Conservation (phyloP, 2,329 filamentous ascomycete genomes). For the Penicillium carneum region DNA sequence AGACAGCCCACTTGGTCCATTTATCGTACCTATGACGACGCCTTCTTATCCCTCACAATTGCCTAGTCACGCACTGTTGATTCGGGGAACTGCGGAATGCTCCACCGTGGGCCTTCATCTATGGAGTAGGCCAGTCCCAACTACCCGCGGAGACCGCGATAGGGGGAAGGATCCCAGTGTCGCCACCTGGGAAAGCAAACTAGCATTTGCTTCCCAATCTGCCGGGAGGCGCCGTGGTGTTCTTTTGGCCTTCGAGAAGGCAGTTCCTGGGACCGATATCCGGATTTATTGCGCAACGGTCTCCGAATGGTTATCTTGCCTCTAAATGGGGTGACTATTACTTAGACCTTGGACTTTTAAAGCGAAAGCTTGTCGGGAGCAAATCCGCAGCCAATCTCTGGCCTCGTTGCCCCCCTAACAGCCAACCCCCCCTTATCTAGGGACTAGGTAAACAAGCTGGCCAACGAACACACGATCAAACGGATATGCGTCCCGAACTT, state of each 20-base stretch:
- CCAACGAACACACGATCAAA: not conserved
- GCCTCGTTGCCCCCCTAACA: conserved; percentile 12
- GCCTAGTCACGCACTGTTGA: conserved; percentile 22
- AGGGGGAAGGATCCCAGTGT: conserved; percentile 22
- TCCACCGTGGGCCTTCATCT: conserved; percentile 35
- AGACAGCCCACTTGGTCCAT: conserved; percentile 13
- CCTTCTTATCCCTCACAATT: conserved; percentile 9
- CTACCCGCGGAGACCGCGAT: conserved; percentile 23
- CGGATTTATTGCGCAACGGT: conserved; percentile 1
- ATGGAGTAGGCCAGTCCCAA: conserved; percentile 28
- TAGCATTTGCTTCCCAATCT: conserved; percentile 30
- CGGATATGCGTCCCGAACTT: conserved; percentile 2
- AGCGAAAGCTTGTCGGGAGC: not conserved
- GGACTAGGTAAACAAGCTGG: not conserved
- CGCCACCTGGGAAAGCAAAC: conserved; percentile 26
- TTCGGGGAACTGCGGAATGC: conserved; percentile 36
- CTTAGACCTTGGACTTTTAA: not conserved
- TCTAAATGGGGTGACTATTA: not conserved
- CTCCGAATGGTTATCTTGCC: conserved; percentile 1
- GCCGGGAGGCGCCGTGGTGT: conserved; percentile 28
- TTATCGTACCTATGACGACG: conserved; percentile 5
- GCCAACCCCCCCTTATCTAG: not conserved
- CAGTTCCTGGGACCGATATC: conserved; percentile 11
- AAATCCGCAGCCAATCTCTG: conserved; percentile 1
- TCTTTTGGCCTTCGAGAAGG: conserved; percentile 36